Base-by-base conservation (phyloP, 139 green algal species). In the Micractinium sp. region DNA sequence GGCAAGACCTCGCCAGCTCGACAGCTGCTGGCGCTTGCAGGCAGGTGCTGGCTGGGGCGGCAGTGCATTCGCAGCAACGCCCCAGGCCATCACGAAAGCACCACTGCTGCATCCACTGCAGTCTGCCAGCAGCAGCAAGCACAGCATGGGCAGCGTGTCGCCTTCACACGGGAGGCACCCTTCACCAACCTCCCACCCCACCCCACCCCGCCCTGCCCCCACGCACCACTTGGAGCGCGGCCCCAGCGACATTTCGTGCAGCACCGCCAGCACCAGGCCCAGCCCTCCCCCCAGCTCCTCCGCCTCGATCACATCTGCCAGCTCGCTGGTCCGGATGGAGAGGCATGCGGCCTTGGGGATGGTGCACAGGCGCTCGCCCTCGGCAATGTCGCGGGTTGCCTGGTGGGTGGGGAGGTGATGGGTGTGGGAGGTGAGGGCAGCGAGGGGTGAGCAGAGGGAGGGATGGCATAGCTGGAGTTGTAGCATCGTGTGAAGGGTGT, bases 231-330 rank as follows among this genome's bases (percentile, higher is more conserved):
- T 92, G 35, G 89, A 94, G 0, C 69, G 22, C 0, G 27, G 19
- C 0, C 92, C 93, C 1, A 93, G 60, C 18, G 71, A 88, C 9
- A 86, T 82, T 84, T 98, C 96, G 53, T 95, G 93, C 93, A 96
- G 93, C 19, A 95, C 90, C 0, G 94, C 94, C n/a, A 97, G 89
- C n/a, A 94, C 93, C 53, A 98, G 92, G 1, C 92, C 96, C 77
- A 97, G 90, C 12, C 95, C 95, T 4, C 96, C 94, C 1, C 90
- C 87, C 14, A 97, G 60, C n/a, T 89, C 47, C 83, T 96, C 93
- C 19, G 82, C 73, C 31, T 92, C 80, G 14, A 97, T 88, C 0
- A 97, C 67, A 39, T 95, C 85, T 0, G 91, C 89, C 13, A 95
- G 89, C 25, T 69, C 29, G 9, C 87, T 93, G 36, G 81, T 96